phyloP scores from a whole-genome alignment of 2,329 filamentous ascomycete genomes.

The Fusarium oxysporum region DNA sequence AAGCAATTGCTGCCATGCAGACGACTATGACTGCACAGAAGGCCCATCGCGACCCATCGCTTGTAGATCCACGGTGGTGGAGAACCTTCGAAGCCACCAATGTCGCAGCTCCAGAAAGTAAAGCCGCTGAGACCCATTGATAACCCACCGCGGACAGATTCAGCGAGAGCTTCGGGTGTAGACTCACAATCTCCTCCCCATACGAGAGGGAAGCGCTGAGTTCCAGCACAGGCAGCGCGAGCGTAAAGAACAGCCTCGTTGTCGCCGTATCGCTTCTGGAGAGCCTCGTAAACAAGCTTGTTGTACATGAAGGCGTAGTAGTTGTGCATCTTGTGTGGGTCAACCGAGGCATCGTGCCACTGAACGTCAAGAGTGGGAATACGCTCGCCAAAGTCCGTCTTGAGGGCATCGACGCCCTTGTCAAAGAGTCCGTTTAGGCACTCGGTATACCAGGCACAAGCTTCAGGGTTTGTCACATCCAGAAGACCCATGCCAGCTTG shows the following conservation, averaged over 20 bases:
- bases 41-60: constrained; percentile 81
- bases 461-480: constrained; percentile 79
- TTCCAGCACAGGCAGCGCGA: constrained; percentile 73
- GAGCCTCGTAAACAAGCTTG: constrained; percentile 73
- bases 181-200: constrained; percentile 84
- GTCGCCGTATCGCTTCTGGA: constrained; percentile 64
- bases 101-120: constrained; percentile 77
- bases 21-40: constrained; percentile 76
- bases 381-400: constrained; percentile 81
- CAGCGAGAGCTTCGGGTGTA: constrained; percentile 78
- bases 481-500: constrained; percentile 81
- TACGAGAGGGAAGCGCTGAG: constrained; percentile 75
- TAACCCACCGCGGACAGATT: constrained; percentile 74
- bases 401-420: constrained; percentile 77
- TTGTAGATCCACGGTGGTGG: constrained; percentile 79
- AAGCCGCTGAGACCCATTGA: constrained; percentile 73
- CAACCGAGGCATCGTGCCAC: constrained; percentile 69
- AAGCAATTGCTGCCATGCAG: constrained; percentile 62
- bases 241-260: constrained; percentile 74
- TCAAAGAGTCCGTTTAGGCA: constrained; percentile 75
- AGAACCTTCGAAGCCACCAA: constrained; percentile 77
- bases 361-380: constrained; percentile 74
- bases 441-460: constrained; percentile 71
- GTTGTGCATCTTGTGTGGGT: constrained; percentile 79
- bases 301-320: constrained; percentile 82